These are phyloP conservation scores for Colletotrichum musae DNA, from an alignment of 2,329 filamentous ascomycete genomes.

Conservation along the genomic window DNA sequence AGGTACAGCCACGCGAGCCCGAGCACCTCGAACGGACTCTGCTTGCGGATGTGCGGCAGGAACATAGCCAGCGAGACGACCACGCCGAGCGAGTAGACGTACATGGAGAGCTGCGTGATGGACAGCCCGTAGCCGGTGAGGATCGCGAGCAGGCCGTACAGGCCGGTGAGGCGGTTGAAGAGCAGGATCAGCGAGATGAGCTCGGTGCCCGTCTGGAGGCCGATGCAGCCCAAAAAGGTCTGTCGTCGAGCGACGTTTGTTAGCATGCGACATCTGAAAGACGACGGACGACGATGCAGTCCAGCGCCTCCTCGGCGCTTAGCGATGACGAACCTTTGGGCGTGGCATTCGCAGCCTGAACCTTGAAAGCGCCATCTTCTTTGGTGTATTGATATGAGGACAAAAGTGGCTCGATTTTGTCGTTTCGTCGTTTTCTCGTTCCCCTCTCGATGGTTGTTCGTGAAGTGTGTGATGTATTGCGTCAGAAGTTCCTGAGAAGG, in stretches of 20 bases:
- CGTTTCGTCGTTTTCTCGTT: not conserved
- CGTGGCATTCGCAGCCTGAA: constrained; percentile 47
- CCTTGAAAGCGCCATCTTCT: constrained; percentile 29
- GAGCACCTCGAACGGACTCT: constrained; percentile 84
- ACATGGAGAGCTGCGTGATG: constrained; percentile 88
- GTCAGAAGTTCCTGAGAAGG: constrained; percentile 21
- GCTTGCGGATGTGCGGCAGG: constrained; percentile 83
- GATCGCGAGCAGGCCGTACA: constrained; percentile 91
- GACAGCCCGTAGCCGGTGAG: constrained; percentile 89
- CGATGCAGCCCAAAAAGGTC: constrained; percentile 89
- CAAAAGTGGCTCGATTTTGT: not conserved
- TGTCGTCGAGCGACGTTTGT: constrained; percentile 53
- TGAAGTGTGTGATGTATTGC: constrained; percentile 4
- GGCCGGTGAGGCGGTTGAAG: constrained; percentile 92
- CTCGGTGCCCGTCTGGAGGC: constrained; percentile 87
- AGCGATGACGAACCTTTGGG: constrained; percentile 45
- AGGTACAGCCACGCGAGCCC: constrained; percentile 89
- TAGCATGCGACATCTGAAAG: not conserved
- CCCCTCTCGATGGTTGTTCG: not conserved
- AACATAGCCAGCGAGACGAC: constrained; percentile 79
- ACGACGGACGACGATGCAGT: not conserved
- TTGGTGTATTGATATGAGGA: not conserved
- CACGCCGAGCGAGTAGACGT: constrained; percentile 85
- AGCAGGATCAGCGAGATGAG: constrained; percentile 86
- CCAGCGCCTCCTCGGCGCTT: not conserved